These are phyloP conservation scores for Dipteronia dyeriana DNA, from an alignment of 345 rosid genomes.

Conservation along the genomic window DNA sequence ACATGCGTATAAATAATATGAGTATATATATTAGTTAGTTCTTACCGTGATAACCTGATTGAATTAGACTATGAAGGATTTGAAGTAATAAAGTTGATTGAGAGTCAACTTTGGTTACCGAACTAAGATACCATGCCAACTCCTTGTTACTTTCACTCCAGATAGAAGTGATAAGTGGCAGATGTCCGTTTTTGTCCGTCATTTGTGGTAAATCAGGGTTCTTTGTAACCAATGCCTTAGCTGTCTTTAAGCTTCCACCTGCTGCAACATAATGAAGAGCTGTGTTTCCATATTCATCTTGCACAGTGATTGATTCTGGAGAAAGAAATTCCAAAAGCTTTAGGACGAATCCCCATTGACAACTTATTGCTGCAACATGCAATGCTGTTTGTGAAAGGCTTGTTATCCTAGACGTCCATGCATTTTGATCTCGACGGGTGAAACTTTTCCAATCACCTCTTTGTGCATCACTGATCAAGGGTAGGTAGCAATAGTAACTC, in stretches of 20 bases:
- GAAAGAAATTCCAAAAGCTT: background rate
- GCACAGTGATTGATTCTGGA: background rate
- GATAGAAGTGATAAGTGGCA: background rate
- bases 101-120: background rate
- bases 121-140: background rate
- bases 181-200: rapidly evolving
- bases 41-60: background rate
- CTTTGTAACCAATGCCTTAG: background rate
- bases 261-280: background rate
- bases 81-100: background rate
- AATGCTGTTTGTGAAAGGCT: background rate
- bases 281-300: background rate
- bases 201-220: background rate
- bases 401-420: background rate
- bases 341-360: background rate
- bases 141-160: background rate
- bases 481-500: too few relatives aligned
- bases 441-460: too few relatives aligned
- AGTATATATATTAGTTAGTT: background rate
- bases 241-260: background rate
- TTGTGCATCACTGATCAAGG: too few relatives aligned
- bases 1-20: too few relatives aligned
- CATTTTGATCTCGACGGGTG: background rate
- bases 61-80: background rate
- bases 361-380: background rate